Evolutionary conservation across 176 grass and related monocot species (phyloP), one percentile per base, ranked within the genome.

Genomic region (Echinochloa phyllopogon): DNA sequence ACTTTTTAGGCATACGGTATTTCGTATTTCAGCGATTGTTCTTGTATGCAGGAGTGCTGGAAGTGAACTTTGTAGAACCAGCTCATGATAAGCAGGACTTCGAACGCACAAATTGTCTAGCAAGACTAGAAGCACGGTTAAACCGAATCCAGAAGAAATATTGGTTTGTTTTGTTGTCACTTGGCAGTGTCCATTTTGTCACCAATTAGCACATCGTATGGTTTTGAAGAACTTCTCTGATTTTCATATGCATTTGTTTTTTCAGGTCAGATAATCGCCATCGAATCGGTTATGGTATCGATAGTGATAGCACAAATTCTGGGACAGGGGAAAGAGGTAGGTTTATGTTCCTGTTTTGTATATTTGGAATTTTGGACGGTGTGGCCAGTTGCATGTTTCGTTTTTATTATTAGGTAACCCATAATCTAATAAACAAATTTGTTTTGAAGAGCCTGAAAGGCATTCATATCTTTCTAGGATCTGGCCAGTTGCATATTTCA

Each of bases 61-160:
- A 98, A 68, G 92, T 91, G 25, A 98, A 98, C 77, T 98, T 98
- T 63, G 78, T 98, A 65, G 95, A 98, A 64, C 95, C 95, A 78
- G 91, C 95, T 75, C 95, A 98, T 85, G 95, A 98, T 91, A 98
- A 98, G 84, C 93, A 95, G 72, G 95, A 93, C 63, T 98, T 98
- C 38, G 95, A 98, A 70, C 91, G 93, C 45, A 98, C 95, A 68
- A 98, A 89, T 72, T 89, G 94, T 77, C 92, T 98, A 40, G 68
- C 89, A 62, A 93, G 93, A 88, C 93, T 98, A 52, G 95, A 95
- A 84, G 13, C 82, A 79, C 85, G 87, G 69, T 80, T 98, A 58
- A 33, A 90, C 83, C 87, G 84, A 77, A 93, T 95, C 85, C 95
- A 98, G 66, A 98, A 95, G 80, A 68, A 86, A 75, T 98, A 98